These are phyloP conservation scores for Globisporangium spinosum DNA, from an alignment of 352 stramenopile species.

Conservation along the genomic window DNA sequence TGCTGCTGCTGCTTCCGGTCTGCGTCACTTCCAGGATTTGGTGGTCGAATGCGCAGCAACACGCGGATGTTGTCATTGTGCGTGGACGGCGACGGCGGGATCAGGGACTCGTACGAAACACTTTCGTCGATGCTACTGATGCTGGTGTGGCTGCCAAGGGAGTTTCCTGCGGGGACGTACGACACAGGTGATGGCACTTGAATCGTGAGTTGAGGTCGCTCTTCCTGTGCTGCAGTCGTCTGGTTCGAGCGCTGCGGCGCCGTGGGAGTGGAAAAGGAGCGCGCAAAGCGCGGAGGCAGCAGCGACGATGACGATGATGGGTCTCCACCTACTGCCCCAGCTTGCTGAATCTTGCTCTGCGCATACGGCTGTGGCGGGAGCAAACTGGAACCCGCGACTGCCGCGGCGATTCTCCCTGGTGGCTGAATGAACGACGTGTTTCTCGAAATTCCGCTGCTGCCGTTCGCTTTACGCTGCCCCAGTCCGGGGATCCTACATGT, in stretches of 20 bases:
- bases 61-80: conserved; percentile 67
- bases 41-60: conserved; percentile 58
- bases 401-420: conserved; percentile 9
- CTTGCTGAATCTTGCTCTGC: conserved; percentile 9
- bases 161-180: conserved; percentile 2
- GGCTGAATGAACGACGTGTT: conserved; percentile 21
- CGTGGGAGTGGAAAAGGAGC: conserved; percentile 20
- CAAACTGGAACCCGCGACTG: conserved; percentile 8
- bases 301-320: conserved; percentile 3
- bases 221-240: not conserved
- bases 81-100: conserved; percentile 11
- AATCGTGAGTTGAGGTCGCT: conserved; percentile 20
- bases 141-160: not conserved
- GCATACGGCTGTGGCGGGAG: conserved; percentile 8
- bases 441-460: conserved; percentile 2
- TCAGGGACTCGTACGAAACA: conserved; percentile 19
- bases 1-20: conserved; percentile 23
- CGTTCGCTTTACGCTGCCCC: conserved; percentile 19
- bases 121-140: conserved; percentile 18
- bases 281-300: conserved; percentile 15
- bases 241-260: conserved; percentile 10
- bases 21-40: conserved; percentile 18
- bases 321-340: not conserved
- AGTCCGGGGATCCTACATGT: conserved; percentile 20
- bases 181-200: conserved; percentile 14